Evolutionary conservation across 1,284 basidiomycete species (phyloP), one percentile per base, ranked within the genome.

Genomic region (Naganishia albida): DNA sequence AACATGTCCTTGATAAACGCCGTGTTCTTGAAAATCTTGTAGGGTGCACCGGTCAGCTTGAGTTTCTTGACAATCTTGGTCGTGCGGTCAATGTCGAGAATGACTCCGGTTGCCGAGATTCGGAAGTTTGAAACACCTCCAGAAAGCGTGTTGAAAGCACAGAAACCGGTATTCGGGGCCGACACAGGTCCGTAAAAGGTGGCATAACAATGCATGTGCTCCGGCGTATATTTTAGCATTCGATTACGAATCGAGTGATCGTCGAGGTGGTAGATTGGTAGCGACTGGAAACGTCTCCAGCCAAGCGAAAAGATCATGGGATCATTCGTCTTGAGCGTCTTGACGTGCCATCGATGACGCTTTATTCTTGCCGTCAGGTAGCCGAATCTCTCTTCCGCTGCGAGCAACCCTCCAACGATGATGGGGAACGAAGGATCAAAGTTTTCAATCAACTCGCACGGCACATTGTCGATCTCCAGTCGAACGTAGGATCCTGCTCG

Each of bases 1-100:
- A 99, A 99, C 95, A 99, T 99, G 75, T 97, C 93, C 82, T 90
- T 93, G 72, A 99, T 84, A 77, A 99, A 99, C 0, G 93, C 96
- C 16, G 96, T 99, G 80, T 99, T 99, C 82, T 98, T 99, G 85
- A 90, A 99, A 66, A 99, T 90, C 84, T 98, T 98, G 81, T 88
- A 91, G 28, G 96, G 95, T 30, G 87, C 84, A 51, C 96, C 95
- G 0, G 93, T 99, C 64, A 99, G 81, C 82, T 99, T 99, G 72
- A 99, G 81, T 81, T 99, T 99, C 84, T 99, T 99, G 70, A 99
- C 93, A 69, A 99, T 98, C 82, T 90, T 91, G 65, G 88, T 87
- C 20, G 90, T 89, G 50, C 88, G 86, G 76, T 98, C 93, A 66
- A 97, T 86, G 77, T 97, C 93, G 42, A 98, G 83, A 18, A 99